phyloP scores from a whole-genome alignment of 2,329 filamentous ascomycete genomes.

The Trichoderma brevicompactum region DNA sequence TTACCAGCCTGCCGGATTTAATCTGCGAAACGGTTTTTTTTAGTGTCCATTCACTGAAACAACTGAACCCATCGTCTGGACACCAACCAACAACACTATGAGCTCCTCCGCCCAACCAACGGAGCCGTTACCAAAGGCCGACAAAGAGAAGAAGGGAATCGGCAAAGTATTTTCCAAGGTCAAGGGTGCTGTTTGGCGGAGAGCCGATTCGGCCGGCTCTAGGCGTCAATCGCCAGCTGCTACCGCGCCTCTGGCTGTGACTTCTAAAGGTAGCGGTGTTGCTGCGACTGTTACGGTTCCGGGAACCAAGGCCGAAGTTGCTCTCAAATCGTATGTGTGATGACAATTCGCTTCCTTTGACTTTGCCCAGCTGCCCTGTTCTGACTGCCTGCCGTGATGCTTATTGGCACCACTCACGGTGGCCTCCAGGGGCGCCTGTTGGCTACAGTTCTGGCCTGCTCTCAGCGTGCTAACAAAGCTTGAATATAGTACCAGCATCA shows the following conservation, averaged over 20 bases:
- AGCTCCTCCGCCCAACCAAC: conserved; percentile 49
- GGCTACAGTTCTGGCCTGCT: background rate
- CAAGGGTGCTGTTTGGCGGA: conserved; percentile 57
- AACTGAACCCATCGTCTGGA: background rate
- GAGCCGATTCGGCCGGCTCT: conserved; percentile 43
- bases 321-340: conserved; percentile 25
- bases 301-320: background rate
- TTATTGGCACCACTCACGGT: background rate
- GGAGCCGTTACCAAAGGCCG: conserved; percentile 41
- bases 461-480: conserved; percentile 9
- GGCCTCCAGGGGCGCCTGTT: background rate
- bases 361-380: background rate
- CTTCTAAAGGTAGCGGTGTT: background rate
- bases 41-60: conserved; percentile 9
- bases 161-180: conserved; percentile 54
- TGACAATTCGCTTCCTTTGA: background rate
- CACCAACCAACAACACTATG: conserved; percentile 40
- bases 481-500: background rate
- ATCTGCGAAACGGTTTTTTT: conserved; percentile 12
- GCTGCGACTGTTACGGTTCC: background rate
- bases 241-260: background rate
- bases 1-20: conserved; percentile 12
- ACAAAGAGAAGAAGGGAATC: conserved; percentile 53
- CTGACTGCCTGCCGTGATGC: background rate
- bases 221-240: conserved; percentile 30